phyloP scores from a whole-genome alignment of 768 basidiomycete species.

The Lentinula guzmanii region DNA sequence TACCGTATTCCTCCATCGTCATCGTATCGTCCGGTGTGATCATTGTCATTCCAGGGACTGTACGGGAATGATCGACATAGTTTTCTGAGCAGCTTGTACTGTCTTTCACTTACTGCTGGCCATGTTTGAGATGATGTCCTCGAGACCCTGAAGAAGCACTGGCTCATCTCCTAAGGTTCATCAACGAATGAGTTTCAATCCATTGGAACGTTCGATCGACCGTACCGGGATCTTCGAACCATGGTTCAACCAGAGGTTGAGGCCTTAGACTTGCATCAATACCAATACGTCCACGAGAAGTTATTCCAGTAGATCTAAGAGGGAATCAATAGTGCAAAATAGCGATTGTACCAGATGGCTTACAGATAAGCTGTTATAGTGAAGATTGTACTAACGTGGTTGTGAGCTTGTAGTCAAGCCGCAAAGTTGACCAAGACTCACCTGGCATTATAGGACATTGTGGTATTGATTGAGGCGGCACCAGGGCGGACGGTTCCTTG shows the following conservation, averaged over 20 bases:
- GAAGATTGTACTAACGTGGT: slow-evolving; percentile 37
- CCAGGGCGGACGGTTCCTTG: slow-evolving; percentile 64
- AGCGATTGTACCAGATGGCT: slow-evolving; percentile 7
- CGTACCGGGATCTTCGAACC: slow-evolving; percentile 46
- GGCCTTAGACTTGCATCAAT: slow-evolving; percentile 47
- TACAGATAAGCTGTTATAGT: slow-evolving; percentile 60
- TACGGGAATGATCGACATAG: neutral
- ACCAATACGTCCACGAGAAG: slow-evolving; percentile 58
- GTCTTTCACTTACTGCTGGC: slow-evolving; percentile 28
- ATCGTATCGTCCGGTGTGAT: slow-evolving; percentile 59
- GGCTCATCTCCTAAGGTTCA: slow-evolving; percentile 52
- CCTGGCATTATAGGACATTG: slow-evolving; percentile 45
- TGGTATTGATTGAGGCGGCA: slow-evolving; percentile 43
- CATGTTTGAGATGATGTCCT: slow-evolving; percentile 39
- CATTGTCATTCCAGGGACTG: slow-evolving; percentile 45
- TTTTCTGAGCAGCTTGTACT: neutral
- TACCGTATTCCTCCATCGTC: slow-evolving; percentile 47
- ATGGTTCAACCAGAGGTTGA: slow-evolving; percentile 43
- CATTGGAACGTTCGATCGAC: slow-evolving; percentile 6
- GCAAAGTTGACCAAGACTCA: slow-evolving; percentile 1
- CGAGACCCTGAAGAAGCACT: slow-evolving; percentile 42
- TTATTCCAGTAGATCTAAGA: slow-evolving; percentile 49
- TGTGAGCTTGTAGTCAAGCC: neutral
- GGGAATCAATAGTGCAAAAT: neutral
- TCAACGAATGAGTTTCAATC: slow-evolving; percentile 49